phyloP scores from a whole-genome alignment of 2,329 filamentous ascomycete genomes.

The Penicillium crustosum region DNA sequence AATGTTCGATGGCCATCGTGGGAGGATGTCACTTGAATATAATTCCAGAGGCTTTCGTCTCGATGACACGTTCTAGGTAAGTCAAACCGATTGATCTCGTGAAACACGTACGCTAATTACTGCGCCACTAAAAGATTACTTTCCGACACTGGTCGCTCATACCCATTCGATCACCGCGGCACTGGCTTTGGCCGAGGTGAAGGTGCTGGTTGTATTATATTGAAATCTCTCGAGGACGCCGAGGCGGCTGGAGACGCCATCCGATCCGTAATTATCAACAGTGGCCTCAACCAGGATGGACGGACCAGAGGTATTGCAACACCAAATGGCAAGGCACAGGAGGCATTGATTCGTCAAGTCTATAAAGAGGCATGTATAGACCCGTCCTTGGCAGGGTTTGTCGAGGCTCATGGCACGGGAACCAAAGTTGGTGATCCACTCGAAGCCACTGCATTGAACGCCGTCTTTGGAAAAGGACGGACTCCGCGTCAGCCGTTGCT shows the following conservation, averaged over 20 bases:
- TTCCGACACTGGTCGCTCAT: slow-evolving; percentile 25
- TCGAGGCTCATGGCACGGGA: slow-evolving; percentile 49
- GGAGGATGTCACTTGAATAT: slow-evolving; percentile 30
- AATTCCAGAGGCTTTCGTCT: slow-evolving; percentile 24
- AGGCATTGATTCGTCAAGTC: slow-evolving; percentile 38
- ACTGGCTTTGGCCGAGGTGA: slow-evolving; percentile 38
- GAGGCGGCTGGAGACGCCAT: slow-evolving; percentile 28
- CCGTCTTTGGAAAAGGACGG: slow-evolving; percentile 23
- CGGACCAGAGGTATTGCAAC: slow-evolving; percentile 29
- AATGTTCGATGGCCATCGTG: slow-evolving; percentile 28
- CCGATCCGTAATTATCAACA: slow-evolving; percentile 22
- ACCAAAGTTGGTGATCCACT: slow-evolving; percentile 37
- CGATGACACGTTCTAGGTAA: slow-evolving; percentile 26
- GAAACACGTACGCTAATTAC: background rate
- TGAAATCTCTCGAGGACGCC: slow-evolving; percentile 27
- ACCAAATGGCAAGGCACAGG: slow-evolving; percentile 37
- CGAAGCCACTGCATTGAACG: slow-evolving; percentile 27
- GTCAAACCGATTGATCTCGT: background rate
- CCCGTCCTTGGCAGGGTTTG: slow-evolving; percentile 30
- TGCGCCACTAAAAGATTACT: slow-evolving; percentile 17
- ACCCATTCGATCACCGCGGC: slow-evolving; percentile 28
- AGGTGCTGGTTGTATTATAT: slow-evolving; percentile 32
- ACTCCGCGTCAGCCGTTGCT: slow-evolving; percentile 23
- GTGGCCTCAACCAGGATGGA: slow-evolving; percentile 25
- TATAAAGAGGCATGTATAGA: slow-evolving; percentile 42